phyloP scores from a whole-genome alignment of 179 eudicot genomes.

The Silene coronaria region DNA sequence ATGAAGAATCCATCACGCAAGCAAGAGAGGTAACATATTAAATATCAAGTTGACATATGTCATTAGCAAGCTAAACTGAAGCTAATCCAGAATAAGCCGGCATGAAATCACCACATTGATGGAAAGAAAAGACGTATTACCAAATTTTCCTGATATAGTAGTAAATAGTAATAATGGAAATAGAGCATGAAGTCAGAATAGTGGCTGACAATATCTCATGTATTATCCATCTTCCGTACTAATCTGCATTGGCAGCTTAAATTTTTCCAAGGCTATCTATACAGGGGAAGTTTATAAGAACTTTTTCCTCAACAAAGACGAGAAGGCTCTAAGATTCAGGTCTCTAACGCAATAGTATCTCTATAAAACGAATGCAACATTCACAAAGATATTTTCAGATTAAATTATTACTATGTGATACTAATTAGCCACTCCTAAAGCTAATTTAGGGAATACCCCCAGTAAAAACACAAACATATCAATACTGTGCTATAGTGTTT shows the following conservation, averaged over 20 bases:
- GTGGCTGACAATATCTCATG: not conserved
- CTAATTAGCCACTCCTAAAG: not conserved
- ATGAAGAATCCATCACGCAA: not conserved
- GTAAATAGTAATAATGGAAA: not conserved
- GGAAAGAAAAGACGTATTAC: conserved; percentile 4
- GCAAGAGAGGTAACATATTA: not conserved
- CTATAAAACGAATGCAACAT: too few relatives aligned
- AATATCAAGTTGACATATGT: not conserved
- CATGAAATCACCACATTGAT: not conserved
- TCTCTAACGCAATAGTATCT: not conserved
- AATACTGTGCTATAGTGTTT: not conserved
- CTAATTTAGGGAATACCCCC: conserved; percentile 4
- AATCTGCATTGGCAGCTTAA: not conserved
- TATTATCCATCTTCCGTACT: not conserved
- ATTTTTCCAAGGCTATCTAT: not conserved
- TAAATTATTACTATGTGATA: not conserved
- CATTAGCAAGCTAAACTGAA: not conserved
- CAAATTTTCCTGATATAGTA: not conserved
- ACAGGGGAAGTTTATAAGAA: not conserved
- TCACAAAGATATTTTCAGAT: not conserved
- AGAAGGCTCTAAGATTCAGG: not conserved
- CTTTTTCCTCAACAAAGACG: not conserved
- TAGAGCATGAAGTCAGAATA: not conserved
- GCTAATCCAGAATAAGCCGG: not conserved
- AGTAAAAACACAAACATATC: not conserved